phyloP scores from a whole-genome alignment of 208 protist genomes.

The Leishmania braziliensis region DNA sequence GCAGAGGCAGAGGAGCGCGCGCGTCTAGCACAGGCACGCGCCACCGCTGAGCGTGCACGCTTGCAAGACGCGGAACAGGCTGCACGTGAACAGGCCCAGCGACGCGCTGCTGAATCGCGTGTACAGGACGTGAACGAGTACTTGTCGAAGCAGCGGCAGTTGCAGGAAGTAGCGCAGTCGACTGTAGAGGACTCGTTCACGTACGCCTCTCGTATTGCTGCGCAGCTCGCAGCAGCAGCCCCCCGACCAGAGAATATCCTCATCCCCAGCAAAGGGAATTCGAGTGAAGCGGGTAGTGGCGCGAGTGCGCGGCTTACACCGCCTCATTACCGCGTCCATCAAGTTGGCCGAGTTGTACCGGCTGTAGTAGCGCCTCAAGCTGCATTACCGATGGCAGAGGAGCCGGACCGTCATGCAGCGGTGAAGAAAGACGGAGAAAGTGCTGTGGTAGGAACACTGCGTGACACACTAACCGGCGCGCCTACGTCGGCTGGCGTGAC shows the following conservation, averaged over 20 bases:
- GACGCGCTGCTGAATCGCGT: constrained; percentile 13
- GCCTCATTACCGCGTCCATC: constrained; percentile 19
- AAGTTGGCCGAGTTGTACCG: not conserved
- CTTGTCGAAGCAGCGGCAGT: constrained; percentile 15
- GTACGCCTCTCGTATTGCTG: constrained; percentile 29
- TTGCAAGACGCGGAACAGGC: constrained; percentile 24
- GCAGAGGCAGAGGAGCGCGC: constrained; percentile 44
- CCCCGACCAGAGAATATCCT: constrained; percentile 7
- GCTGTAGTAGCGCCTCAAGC: not conserved
- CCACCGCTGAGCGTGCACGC: constrained; percentile 31
- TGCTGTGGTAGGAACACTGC: not conserved
- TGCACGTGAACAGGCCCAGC: constrained; percentile 2
- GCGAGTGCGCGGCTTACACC: not conserved
- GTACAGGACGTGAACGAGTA: constrained; percentile 35
- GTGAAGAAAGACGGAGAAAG: not conserved
- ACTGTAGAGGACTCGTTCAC: constrained; percentile 24
- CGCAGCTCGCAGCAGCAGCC: constrained; percentile 19
- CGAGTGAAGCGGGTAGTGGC: not conserved
- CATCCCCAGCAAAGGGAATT: not conserved
- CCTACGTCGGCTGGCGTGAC: not conserved
- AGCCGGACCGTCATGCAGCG: not conserved
- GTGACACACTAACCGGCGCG: not conserved
- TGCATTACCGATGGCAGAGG: not conserved
- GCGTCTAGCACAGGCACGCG: constrained; percentile 31
- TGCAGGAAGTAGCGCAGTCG: constrained; percentile 22